Conservation (phyloP, 768 basidiomycete genomes). For the Agrocybe praecox region DNA sequence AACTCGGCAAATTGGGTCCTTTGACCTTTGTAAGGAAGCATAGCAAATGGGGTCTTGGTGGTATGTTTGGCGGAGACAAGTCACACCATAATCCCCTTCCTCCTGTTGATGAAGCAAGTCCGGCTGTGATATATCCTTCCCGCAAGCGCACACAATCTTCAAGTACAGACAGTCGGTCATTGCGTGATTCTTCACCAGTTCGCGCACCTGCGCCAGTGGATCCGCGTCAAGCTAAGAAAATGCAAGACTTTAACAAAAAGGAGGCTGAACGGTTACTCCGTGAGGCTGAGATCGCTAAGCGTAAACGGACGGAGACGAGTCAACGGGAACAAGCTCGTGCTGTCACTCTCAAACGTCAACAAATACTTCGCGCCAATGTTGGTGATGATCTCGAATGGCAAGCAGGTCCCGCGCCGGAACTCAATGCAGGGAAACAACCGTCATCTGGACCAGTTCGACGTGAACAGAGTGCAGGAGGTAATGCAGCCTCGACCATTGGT, state of each 20-base stretch:
- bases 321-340: conserved; percentile 89
- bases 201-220: conserved; percentile 36
- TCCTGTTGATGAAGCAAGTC: conserved; percentile 72
- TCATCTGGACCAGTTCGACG: conserved; percentile 69
- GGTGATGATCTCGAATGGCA: conserved; percentile 68
- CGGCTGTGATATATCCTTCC: conserved; percentile 59
- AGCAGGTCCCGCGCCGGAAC: conserved; percentile 44
- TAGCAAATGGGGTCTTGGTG: conserved; percentile 61
- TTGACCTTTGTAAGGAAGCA: conserved; percentile 72
- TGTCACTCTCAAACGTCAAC: conserved; percentile 88
- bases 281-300: conserved; percentile 85
- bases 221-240: conserved; percentile 66
- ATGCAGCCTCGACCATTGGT: conserved; percentile 49
- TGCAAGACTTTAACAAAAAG: conserved; percentile 56
- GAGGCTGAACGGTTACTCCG: conserved; percentile 76
- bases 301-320: conserved; percentile 70
- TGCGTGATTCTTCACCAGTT: conserved; percentile 56
- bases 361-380: conserved; percentile 63
- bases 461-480: conserved; percentile 43
- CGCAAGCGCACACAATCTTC: conserved; percentile 81
- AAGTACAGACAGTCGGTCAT: conserved; percentile 71
- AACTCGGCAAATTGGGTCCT: conserved; percentile 57
- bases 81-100: conserved; percentile 60
- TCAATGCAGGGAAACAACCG: conserved; percentile 51
- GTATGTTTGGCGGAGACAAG: conserved; percentile 79